Base-by-base conservation (phyloP, 2,329 filamentous ascomycete genomes). In the Kalmusia sp. region DNA sequence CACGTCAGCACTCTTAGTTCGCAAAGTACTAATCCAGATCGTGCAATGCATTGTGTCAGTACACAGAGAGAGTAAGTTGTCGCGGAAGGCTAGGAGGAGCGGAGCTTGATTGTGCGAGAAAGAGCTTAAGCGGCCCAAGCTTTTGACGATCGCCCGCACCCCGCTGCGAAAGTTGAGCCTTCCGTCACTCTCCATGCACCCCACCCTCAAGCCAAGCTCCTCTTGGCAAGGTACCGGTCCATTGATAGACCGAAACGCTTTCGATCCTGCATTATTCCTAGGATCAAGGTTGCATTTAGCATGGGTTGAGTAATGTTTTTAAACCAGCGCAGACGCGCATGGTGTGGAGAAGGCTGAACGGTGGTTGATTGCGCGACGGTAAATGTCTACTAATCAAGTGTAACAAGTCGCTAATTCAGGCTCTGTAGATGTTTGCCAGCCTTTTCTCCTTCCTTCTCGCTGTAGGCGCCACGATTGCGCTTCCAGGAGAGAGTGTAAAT, bases 201-300 rank as follows among this genome's bases (percentile, higher is more conserved):
- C 35, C 50, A 51, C 41, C 34, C 33, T 34, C 31, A 12, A 39
- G 11, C 45, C 39, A 47, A 22, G 12, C 24, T 52, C 39, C 24
- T 15, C 40, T 19, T 27, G 38, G 25, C 28, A 39, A 52, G 37
- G 44, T 49, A 48, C 43, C 51, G 51, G 51, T 31, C 30, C 30
- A 53, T 31, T 47, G 51, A 47, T 53, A 11, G 15, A 31, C 51
- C 51, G 51, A 53, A 30, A 15, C 14, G 15, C 30, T 27, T 33
- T 19, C 22, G 22, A 11, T 12, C 14, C 2, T 31, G 41, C 28
- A 9, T 31, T 33, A 3, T 22, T 24, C 35, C 35, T 38, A 21
- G 27, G 27, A 28, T 6, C 24, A 14, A 35, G 35, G 37, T 27
- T 4, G 19, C 24, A 15, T 27, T 14, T 9, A 27, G 51, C 35